Percentiles rank a stretch among this genome's conserved stretches.
Conservation (phyloP, 352 stramenopile species). For the Phytophthora meadii region DNA sequence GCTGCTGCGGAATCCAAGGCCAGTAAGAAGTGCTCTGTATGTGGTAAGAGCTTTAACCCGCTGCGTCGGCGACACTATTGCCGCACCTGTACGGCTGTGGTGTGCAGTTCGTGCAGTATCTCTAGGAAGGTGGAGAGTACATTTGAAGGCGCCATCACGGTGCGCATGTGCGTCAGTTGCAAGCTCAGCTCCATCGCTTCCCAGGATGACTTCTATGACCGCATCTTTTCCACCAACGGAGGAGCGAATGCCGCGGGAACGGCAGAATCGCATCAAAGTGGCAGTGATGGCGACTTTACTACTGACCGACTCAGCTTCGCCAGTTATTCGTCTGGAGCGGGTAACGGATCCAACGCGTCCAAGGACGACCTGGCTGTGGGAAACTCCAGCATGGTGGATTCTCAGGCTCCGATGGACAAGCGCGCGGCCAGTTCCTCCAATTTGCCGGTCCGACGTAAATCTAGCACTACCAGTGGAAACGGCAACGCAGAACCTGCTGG, state of each 20-base stretch:
- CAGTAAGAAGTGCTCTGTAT: slow-evolving; percentile 79
- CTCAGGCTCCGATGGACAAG: slow-evolving; percentile 39
- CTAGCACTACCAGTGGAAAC: slow-evolving; percentile 51
- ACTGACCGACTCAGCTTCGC: slow-evolving; percentile 57
- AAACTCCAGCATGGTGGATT: slow-evolving; percentile 15
- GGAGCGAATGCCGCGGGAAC: slow-evolving; percentile 13
- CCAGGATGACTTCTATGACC: slow-evolving; percentile 85
- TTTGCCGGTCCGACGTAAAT: slow-evolving; percentile 59
- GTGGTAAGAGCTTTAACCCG: slow-evolving; percentile 86
- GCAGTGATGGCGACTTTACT: slow-evolving; percentile 45
- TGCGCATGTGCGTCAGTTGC: slow-evolving; percentile 85
- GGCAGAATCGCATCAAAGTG: slow-evolving; percentile 35
- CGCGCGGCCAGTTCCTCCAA: slow-evolving; percentile 44
- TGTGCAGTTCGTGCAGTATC: slow-evolving; percentile 85
- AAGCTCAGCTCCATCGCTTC: slow-evolving; percentile 75
- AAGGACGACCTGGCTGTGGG: slow-evolving; percentile 22
- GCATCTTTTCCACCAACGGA: slow-evolving; percentile 70
- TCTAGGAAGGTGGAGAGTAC: slow-evolving; percentile 68
- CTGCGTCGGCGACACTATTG: slow-evolving; percentile 81
- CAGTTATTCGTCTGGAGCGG: slow-evolving; percentile 46
- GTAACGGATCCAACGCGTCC: slow-evolving; percentile 37
- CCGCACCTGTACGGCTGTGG: slow-evolving; percentile 68
- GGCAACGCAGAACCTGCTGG: slow-evolving; percentile 13
- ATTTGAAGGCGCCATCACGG: slow-evolving; percentile 59
- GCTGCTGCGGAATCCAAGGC: slow-evolving; percentile 25